Base-by-base conservation (phyloP, 2,329 filamentous ascomycete genomes). In the Phaeosphaeriaceae sp. region DNA sequence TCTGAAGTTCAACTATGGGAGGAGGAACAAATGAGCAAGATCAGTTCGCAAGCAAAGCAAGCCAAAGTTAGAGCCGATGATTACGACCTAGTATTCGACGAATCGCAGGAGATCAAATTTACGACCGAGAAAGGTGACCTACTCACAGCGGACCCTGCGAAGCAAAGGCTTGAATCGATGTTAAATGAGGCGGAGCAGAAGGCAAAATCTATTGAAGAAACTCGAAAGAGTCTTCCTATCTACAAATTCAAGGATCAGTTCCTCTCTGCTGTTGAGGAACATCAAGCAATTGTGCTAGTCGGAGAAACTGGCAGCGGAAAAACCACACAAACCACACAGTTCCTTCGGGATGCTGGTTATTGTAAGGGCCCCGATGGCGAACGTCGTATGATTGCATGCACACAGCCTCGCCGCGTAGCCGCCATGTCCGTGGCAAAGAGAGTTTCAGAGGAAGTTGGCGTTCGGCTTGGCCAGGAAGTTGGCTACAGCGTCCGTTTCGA, bases 1-100 rank as follows among this genome's bases (percentile, higher is more conserved):
- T 96, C 92, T 0, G 94, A 99, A 71, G 89, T 96, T 56, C 92
- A 99, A 54, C 90, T 96, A 67, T 99, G 93, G 93, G 94, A 99
- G 71, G 79, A 85, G 49, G 93, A 97, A 68, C 93, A 97, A 75
- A 83, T 88, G 1, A 82, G 87, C 48, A 95, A 95, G 72, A 92
- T 91, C 5, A 94, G 93, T 41, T 49, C 52, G 20, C 58, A 64
- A 29, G 15, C 42, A 38, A 35, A 53, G 82, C 85, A 58, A 84
- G 37, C 23, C 23, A 26, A 59, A 86, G 44, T 77, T 85, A 0
- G 90, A 95, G 87, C 92, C 58, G 87, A 87, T 11, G 87, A 95
- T 50, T 99, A 97, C 69, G 90, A 94, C 62, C 96, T 92, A 67
- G 89, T 99, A 12, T 87, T 99, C 69, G 94, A 99, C 63, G 88